Conservation (phyloP, 257 asterid genomes). For the Solanum verrucosum region DNA sequence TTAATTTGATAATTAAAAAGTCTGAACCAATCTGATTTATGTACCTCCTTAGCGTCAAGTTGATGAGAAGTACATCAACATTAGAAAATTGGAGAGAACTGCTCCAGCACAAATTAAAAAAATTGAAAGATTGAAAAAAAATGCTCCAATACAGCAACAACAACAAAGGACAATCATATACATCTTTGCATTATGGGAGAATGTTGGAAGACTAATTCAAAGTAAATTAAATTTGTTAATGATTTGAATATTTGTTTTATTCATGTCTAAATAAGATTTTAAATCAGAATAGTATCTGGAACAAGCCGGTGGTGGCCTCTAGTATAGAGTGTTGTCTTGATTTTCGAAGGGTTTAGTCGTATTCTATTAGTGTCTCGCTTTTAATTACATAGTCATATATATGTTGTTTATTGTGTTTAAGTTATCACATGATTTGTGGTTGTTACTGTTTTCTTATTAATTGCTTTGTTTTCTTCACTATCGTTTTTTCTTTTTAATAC, state of each 20-base stretch:
- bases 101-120: neutral
- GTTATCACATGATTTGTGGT: neutral
- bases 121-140: too few relatives aligned
- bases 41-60: neutral
- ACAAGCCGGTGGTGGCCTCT: neutral
- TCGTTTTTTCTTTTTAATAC: too few relatives aligned
- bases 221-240: too few relatives aligned
- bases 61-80: neutral
- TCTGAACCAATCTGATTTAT: too few relatives aligned
- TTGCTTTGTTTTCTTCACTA: too few relatives aligned
- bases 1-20: neutral
- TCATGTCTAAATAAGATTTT: too few relatives aligned
- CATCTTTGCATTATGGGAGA: neutral
- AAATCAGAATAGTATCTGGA: too few relatives aligned
- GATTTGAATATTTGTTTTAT: too few relatives aligned
- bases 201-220: neutral
- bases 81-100: neutral
- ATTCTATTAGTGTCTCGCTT: too few relatives aligned
- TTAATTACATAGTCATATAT: neutral
- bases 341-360: neutral
- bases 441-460: neutral
- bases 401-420: neutral
- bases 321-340: neutral
- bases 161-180: too few relatives aligned
- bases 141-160: neutral